Percentiles rank a stretch among this genome's conserved stretches.
These are phyloP conservation scores for Liquidambar formosana DNA, from an alignment of 164 flowering plant genomes.

Conservation along the genomic window DNA sequence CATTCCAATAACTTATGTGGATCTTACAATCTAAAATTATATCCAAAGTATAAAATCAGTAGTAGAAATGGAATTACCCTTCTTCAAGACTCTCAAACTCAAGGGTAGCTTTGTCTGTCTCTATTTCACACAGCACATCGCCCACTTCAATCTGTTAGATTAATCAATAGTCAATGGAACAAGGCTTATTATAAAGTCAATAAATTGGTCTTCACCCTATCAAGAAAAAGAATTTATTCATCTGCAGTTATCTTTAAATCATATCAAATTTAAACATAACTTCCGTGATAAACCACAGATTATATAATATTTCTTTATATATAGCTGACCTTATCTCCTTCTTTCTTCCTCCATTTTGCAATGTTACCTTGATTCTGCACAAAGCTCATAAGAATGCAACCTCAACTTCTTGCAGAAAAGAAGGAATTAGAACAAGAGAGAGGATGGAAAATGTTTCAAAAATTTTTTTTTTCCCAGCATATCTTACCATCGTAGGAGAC, in stretches of 20 bases:
- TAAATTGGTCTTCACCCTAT: no score
- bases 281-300: slow-evolving; percentile 33
- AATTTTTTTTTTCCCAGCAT: neutral
- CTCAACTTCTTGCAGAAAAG: neutral
- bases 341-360: slow-evolving; percentile 65
- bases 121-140: slow-evolving; percentile 91
- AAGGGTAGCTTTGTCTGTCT: slow-evolving; percentile 95
- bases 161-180: slow-evolving; percentile 17
- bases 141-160: slow-evolving; percentile 83
- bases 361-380: slow-evolving; percentile 66
- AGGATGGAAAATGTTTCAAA: neutral
- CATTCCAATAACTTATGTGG: neutral
- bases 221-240: no score
- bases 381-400: slow-evolving; percentile 9
- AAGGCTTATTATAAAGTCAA: neutral
- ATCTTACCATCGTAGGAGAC: slow-evolving; percentile 69
- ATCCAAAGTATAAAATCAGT: neutral
- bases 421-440: neutral
- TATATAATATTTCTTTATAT: neutral
- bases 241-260: neutral
- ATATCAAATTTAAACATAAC: neutral
- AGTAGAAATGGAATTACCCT: slow-evolving; percentile 55
- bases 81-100: slow-evolving; percentile 95
- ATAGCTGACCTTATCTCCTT: slow-evolving; percentile 60
- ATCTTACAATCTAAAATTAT: neutral